These are phyloP conservation scores for Zymoseptoria passerinii DNA, from an alignment of 2,329 filamentous ascomycete genomes.

Conservation along the genomic window DNA sequence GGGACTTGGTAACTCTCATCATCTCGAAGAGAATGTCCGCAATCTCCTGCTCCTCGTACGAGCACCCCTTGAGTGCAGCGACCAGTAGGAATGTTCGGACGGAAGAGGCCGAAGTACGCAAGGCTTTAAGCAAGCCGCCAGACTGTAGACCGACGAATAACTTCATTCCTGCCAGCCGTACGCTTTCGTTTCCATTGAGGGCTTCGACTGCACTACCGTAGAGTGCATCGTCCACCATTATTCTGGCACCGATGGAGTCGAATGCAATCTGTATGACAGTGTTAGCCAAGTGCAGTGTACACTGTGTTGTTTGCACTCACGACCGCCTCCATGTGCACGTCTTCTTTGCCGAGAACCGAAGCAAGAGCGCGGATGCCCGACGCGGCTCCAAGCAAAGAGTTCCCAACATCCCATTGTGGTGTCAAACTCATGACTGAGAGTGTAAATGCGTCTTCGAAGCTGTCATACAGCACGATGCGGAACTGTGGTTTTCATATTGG, in stretches of 20 bases:
- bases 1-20: neutral
- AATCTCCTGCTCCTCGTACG: neutral
- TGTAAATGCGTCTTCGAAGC: too few species aligned
- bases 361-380: neutral
- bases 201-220: neutral
- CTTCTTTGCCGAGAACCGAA: neutral
- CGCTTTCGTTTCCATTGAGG: neutral
- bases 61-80: neutral
- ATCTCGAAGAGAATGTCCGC: neutral
- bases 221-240: neutral
- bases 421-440: neutral
- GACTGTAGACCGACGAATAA: neutral
- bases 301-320: too few species aligned
- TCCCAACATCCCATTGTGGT: neutral
- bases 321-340: neutral
- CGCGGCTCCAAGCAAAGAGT: neutral
- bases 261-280: neutral
- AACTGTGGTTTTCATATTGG: too few species aligned
- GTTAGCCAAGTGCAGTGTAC: neutral
- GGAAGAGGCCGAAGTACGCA: neutral
- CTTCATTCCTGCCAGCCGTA: neutral
- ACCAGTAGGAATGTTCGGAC: neutral
- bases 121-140: neutral
- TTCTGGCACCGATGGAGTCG: neutral
- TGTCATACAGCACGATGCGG: too few species aligned